Evolutionary conservation across 78 protist species (phyloP).

Genomic region (Planoprotostelium fungivorum): DNA sequence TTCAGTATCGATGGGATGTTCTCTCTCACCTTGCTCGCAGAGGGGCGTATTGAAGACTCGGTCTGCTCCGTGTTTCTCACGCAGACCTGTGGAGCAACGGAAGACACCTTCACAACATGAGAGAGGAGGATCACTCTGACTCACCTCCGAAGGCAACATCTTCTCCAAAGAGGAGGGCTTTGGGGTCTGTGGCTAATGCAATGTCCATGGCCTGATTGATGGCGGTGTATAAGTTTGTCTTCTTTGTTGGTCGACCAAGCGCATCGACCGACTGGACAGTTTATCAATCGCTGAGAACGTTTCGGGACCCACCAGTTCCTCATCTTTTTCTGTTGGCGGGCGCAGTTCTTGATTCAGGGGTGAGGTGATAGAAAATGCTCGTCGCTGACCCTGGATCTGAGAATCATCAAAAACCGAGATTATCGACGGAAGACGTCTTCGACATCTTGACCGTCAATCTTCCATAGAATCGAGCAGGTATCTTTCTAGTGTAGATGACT

Average conservation of each 20-base stretch:
- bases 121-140: not conserved
- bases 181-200: slow-evolving; percentile 55
- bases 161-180: slow-evolving; percentile 87
- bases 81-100: slow-evolving; percentile 82
- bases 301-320: too few species aligned
- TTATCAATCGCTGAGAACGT: too few species aligned
- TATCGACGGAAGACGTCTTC: too few species aligned
- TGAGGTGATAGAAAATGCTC: too few species aligned
- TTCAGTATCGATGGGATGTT: not conserved
- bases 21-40: slow-evolving; percentile 84
- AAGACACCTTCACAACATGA: slow-evolving; percentile 68
- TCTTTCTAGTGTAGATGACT: too few species aligned
- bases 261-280: too few species aligned
- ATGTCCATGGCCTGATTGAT: slow-evolving; percentile 81
- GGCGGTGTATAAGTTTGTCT: slow-evolving; percentile 76
- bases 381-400: too few species aligned
- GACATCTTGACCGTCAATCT: too few species aligned
- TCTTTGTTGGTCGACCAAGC: slow-evolving; percentile 16
- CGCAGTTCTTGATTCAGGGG: too few species aligned
- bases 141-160: slow-evolving; percentile 96
- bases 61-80: slow-evolving; percentile 78
- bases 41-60: slow-evolving; percentile 96
- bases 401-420: too few species aligned
- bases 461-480: too few species aligned
- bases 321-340: too few species aligned